Percentiles rank a stretch among this genome's conserved stretches.
Conservation (phyloP, 2,329 filamentous ascomycete species). For the Aureobasidium sp. region DNA sequence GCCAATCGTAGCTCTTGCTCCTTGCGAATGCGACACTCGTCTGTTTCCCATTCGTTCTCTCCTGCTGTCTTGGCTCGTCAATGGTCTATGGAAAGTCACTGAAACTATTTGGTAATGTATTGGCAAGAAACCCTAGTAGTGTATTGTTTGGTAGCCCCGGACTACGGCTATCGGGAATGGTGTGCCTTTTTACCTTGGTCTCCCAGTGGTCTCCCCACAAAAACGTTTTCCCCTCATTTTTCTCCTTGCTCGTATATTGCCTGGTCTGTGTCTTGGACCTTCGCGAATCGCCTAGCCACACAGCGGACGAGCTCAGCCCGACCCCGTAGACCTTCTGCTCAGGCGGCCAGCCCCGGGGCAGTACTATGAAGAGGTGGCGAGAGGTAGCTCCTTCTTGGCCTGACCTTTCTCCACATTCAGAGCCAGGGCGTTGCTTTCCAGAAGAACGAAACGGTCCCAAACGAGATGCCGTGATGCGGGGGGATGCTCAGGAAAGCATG, state of each 20-base stretch:
- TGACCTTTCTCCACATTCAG: not conserved
- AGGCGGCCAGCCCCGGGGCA: not conserved
- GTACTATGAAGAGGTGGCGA: not conserved
- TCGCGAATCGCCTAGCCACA: not conserved
- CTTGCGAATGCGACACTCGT: not conserved
- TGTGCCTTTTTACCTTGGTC: not conserved
- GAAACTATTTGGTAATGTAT: slow-evolving; percentile 10
- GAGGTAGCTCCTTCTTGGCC: not conserved
- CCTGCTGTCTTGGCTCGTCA: not conserved
- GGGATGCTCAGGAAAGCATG: not conserved
- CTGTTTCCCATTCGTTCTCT: not conserved
- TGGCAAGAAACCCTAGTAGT: not conserved
- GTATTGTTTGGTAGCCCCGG: slow-evolving; percentile 5
- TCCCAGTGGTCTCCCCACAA: not conserved
- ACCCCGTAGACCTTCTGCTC: not conserved
- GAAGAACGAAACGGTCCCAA: not conserved
- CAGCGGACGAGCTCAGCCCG: not conserved
- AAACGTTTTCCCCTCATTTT: not conserved
- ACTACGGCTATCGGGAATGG: not conserved
- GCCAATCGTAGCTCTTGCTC: not conserved
- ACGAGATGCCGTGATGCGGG: slow-evolving; percentile 1
- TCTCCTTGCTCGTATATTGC: not conserved
- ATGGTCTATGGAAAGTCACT: not conserved
- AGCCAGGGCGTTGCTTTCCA: not conserved
- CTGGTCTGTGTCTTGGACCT: not conserved